phyloP scores from a whole-genome alignment of 2,329 filamentous ascomycete genomes.

The Neofusicoccum umdonicola region DNA sequence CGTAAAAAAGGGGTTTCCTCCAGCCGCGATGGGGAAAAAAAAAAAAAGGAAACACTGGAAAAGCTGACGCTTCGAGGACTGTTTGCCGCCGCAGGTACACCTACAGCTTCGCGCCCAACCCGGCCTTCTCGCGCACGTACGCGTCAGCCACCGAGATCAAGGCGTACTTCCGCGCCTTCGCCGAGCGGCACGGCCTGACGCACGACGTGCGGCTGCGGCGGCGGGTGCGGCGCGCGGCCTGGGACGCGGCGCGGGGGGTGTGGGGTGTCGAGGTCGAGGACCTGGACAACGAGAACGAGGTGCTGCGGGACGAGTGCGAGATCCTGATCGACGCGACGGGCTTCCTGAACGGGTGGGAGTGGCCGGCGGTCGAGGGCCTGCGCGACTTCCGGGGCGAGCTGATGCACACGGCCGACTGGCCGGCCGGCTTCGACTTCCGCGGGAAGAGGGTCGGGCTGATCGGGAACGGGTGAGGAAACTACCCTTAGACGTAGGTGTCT shows the following conservation, averaged over 20 bases:
- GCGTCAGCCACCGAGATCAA: slow-evolving; percentile 44
- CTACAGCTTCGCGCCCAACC: slow-evolving; percentile 49
- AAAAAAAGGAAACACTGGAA: too few species aligned
- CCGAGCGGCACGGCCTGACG: slow-evolving; percentile 38
- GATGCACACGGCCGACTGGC: slow-evolving; percentile 58
- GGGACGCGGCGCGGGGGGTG: slow-evolving; percentile 25
- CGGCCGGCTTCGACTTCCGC: slow-evolving; percentile 48
- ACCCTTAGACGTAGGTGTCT: too few species aligned
- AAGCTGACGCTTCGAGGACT: too few species aligned
- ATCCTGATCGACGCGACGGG: slow-evolving; percentile 27
- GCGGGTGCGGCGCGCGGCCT: slow-evolving; percentile 32
- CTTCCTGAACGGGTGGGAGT: slow-evolving; percentile 27
- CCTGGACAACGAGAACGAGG: slow-evolving; percentile 1
- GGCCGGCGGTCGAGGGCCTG: slow-evolving; percentile 53
- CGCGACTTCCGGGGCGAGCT: slow-evolving; percentile 52
- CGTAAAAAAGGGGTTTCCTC: too few species aligned
- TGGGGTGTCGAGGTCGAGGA: slow-evolving; percentile 29
- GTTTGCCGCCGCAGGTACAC: slow-evolving; percentile 30
- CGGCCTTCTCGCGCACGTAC: slow-evolving; percentile 45
- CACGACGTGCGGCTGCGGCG: slow-evolving; percentile 37
- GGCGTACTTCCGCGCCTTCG: slow-evolving; percentile 43
- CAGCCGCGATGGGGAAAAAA: too few species aligned
- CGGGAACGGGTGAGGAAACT: slow-evolving; percentile 44
- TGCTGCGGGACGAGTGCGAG: slow-evolving; percentile 22
- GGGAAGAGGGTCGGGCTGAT: slow-evolving; percentile 54